Evolutionary conservation across 805 yeast species (phyloP).

Genomic region (Jamesozyma jinghongensis): DNA sequence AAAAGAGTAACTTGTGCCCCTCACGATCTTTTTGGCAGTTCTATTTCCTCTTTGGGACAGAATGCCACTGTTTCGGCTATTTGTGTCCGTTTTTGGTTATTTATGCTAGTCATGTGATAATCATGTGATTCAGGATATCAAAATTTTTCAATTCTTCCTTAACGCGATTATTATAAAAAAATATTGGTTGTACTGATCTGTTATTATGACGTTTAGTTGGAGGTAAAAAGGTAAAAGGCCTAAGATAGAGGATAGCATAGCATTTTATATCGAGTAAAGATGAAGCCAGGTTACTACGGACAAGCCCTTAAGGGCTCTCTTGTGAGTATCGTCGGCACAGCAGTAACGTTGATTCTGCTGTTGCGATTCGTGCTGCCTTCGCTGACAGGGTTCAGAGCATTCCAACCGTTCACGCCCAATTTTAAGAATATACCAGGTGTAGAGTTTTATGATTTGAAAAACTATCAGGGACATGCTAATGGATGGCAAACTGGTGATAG

Average conservation of each 20-base stretch:
- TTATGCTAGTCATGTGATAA: not conserved
- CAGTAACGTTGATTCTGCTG: conserved; percentile 5
- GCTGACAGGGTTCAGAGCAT: conserved; percentile 4
- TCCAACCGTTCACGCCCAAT: conserved; percentile 30
- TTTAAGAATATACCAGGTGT: conserved; percentile 35
- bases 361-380: conserved; percentile 8
- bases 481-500: conserved; percentile 81
- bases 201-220: no score
- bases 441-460: conserved; percentile 62
- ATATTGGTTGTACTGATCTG: no score
- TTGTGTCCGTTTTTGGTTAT: no score
- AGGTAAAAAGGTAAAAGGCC: no score
- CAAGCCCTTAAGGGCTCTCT: not conserved
- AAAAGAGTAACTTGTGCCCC: no score
- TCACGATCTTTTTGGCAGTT: no score
- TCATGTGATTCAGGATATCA: no score
- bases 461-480: conserved; percentile 52
- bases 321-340: conserved; percentile 3
- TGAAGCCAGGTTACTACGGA: conserved; percentile 1
- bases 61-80: no score
- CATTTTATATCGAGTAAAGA: not conserved
- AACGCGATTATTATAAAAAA: no score
- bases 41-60: no score
- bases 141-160: no score
- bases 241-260: no score